Conservation (phyloP, 2,329 filamentous ascomycete genomes). For the Beauveria sp. region DNA sequence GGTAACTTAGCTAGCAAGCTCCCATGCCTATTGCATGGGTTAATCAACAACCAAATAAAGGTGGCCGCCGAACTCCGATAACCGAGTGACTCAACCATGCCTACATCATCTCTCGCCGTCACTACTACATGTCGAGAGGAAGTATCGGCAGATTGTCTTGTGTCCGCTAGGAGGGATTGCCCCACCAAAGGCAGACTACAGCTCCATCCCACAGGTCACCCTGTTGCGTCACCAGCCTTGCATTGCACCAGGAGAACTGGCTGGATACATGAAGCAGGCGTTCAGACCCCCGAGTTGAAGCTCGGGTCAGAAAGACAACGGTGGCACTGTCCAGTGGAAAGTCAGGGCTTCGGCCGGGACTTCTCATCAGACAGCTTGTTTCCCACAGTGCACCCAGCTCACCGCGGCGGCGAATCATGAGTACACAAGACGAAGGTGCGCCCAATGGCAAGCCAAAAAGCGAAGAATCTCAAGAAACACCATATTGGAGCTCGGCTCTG, state of each 20-base stretch:
- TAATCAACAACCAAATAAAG: no score
- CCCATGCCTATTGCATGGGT: no score
- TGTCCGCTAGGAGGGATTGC: background rate
- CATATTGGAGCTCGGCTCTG: constrained; percentile 52
- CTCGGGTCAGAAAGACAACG: background rate
- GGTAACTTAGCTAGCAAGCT: background rate
- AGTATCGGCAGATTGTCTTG: background rate
- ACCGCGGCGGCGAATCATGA: background rate
- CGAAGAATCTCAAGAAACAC: constrained; percentile 48
- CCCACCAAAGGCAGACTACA: background rate
- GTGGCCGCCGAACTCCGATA: background rate
- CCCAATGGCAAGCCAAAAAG: constrained; percentile 32
- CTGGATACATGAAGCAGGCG: background rate
- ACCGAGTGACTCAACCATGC: background rate
- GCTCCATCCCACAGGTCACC: background rate
- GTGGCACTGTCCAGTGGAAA: constrained; percentile 1
- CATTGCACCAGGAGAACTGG: background rate
- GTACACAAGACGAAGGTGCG: constrained; percentile 7
- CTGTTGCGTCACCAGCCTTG: background rate
- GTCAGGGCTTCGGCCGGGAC: constrained; percentile 6
- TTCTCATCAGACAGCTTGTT: background rate
- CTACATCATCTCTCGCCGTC: background rate
- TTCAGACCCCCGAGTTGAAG: background rate
- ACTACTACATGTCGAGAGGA: background rate
- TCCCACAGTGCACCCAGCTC: background rate